Conservation (phyloP, 345 rosid genomes). For the Camelina sativa region DNA sequence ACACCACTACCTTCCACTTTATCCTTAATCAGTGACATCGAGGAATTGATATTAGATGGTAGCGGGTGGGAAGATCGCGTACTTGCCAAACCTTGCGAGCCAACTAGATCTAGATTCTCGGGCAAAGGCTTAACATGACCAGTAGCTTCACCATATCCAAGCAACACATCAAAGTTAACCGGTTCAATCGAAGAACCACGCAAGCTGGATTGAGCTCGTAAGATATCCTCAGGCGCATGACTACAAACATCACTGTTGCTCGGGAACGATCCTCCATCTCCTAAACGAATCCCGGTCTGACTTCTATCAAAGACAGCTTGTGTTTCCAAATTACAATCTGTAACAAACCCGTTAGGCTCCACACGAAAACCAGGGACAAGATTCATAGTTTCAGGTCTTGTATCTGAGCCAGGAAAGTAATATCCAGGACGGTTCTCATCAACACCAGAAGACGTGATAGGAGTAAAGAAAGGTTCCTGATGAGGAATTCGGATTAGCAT, state of each 20-base stretch:
- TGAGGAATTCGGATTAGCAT: slow-evolving; percentile 44
- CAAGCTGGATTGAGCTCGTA: slow-evolving; percentile 38
- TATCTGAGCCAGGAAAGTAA: slow-evolving; percentile 41
- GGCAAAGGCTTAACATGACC: slow-evolving; percentile 46
- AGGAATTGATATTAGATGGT: slow-evolving; percentile 42
- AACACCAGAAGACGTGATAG: slow-evolving; percentile 23
- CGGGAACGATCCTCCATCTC: slow-evolving; percentile 39
- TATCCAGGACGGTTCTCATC: slow-evolving; percentile 25
- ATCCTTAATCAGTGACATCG: slow-evolving; percentile 40
- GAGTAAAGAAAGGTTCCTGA: slow-evolving; percentile 42
- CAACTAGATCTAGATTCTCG: slow-evolving; percentile 57
- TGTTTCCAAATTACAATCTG: slow-evolving; percentile 39
- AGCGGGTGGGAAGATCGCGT: slow-evolving; percentile 49
- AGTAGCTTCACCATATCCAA: slow-evolving; percentile 45
- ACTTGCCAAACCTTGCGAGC: slow-evolving; percentile 66
- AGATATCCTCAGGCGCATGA: slow-evolving; percentile 39
- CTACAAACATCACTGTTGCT: slow-evolving; percentile 39
- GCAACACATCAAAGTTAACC: slow-evolving; percentile 45
- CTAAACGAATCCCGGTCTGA: slow-evolving; percentile 44
- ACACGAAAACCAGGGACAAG: slow-evolving; percentile 39
- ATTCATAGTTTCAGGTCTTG: slow-evolving; percentile 36
- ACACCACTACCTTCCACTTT: slow-evolving; percentile 47
- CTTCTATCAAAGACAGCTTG: slow-evolving; percentile 47
- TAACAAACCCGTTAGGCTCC: slow-evolving; percentile 24
- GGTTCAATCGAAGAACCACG: slow-evolving; percentile 44